phyloP scores from a whole-genome alignment of 805 yeast species.

The Zygoascus tannicola region DNA sequence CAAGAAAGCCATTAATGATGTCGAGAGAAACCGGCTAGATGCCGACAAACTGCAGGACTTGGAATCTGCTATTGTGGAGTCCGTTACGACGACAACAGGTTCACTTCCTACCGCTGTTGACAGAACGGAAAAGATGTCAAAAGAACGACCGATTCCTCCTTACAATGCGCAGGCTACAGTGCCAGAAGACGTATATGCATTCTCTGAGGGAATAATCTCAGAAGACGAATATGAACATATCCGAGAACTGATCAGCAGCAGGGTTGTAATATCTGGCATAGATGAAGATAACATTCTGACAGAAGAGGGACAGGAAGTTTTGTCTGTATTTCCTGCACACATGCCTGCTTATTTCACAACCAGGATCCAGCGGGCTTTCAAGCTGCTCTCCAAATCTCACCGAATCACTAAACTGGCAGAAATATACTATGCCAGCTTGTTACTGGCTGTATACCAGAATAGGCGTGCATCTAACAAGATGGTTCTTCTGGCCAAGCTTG shows the following conservation, averaged over 20 bases:
- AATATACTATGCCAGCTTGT: slow-evolving; percentile 59
- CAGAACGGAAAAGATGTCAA: slow-evolving; percentile 46
- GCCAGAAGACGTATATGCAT: slow-evolving; percentile 75
- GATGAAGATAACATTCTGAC: not conserved
- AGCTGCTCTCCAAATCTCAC: slow-evolving; percentile 27
- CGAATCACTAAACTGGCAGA: slow-evolving; percentile 51
- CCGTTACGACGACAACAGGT: slow-evolving; percentile 59
- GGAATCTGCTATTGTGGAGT: slow-evolving; percentile 74
- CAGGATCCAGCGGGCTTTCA: slow-evolving; percentile 5
- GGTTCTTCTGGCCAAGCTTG: slow-evolving; percentile 47
- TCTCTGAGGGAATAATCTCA: slow-evolving; percentile 56
- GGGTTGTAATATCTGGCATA: not conserved
- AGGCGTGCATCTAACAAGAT: slow-evolving; percentile 55
- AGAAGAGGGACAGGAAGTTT: slow-evolving; percentile 41
- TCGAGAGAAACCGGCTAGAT: slow-evolving; percentile 79
- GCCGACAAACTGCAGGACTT: slow-evolving; percentile 65
- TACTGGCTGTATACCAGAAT: slow-evolving; percentile 71
- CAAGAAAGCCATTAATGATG: slow-evolving; percentile 74
- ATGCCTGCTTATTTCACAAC: slow-evolving; percentile 45
- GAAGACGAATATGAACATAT: slow-evolving; percentile 52
- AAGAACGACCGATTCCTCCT: slow-evolving; percentile 76
- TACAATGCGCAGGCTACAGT: slow-evolving; percentile 70
- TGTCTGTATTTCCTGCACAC: slow-evolving; percentile 53
- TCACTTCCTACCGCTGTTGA: slow-evolving; percentile 64
- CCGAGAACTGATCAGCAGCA: slow-evolving; percentile 49